Evolutionary conservation across 2,329 filamentous ascomycete genomes (phyloP).

Genomic region (Anthostomella pinea): DNA sequence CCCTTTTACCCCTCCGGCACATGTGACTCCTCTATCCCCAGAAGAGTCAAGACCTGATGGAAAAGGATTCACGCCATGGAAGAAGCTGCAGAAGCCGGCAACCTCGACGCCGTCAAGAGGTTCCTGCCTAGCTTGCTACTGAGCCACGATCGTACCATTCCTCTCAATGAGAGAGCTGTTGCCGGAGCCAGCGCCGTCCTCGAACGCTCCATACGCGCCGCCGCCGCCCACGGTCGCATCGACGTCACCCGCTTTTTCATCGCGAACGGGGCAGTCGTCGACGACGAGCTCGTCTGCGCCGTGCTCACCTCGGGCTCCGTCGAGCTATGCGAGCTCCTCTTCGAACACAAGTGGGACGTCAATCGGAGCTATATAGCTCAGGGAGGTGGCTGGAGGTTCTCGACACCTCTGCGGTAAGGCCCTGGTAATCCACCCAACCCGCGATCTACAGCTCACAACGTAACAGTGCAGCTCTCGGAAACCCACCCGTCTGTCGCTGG

Average conservation of each 20-base stretch:
- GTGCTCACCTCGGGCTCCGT: constrained; percentile 20
- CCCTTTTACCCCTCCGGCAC: constrained; percentile 1
- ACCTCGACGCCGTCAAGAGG: constrained; percentile 21
- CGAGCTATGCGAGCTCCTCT: constrained; percentile 20
- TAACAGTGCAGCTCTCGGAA: constrained; percentile 18
- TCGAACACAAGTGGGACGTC: constrained; percentile 20
- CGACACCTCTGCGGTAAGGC: constrained; percentile 21
- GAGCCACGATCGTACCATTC: constrained; percentile 16
- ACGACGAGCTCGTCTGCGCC: constrained; percentile 20
- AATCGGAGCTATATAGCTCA: constrained; percentile 25
- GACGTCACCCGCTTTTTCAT: constrained; percentile 22
- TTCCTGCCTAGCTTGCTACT: constrained; percentile 20
- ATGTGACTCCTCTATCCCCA: constrained; percentile 11
- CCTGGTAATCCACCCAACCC: neutral
- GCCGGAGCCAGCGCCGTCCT: constrained; percentile 20
- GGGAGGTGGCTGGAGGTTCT: constrained; percentile 21
- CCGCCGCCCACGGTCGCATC: constrained; percentile 17
- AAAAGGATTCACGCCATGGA: constrained; percentile 22
- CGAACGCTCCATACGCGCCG: constrained; percentile 20
- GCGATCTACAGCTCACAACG: constrained; percentile 7
- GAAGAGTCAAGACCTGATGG: constrained; percentile 14
- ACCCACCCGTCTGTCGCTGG: constrained; percentile 19
- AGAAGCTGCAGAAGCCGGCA: constrained; percentile 24
- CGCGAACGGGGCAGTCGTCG: constrained; percentile 18
- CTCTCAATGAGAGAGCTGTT: constrained; percentile 21